Conservation (phyloP, 805 yeast genomes). For the Schizosaccharomyces cryophilus region DNA sequence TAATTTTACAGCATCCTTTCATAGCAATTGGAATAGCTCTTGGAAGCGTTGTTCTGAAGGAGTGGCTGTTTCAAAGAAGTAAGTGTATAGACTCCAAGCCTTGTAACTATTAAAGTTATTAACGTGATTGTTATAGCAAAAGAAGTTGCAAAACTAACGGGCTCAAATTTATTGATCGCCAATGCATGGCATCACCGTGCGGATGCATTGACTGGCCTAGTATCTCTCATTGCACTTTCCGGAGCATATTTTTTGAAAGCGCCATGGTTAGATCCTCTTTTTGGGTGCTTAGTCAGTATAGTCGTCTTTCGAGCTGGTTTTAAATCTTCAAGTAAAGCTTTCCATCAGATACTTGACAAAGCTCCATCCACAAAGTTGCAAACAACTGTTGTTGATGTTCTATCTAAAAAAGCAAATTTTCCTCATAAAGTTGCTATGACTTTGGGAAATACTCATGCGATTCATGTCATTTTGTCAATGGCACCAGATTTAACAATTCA, state of each 20-base stretch:
- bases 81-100: background rate
- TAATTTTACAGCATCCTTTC: conserved; percentile 31
- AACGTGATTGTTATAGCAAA: conserved; percentile 18
- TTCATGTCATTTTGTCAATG: background rate
- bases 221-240: conserved; percentile 69
- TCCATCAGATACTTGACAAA: background rate
- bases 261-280: conserved; percentile 70
- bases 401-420: background rate
- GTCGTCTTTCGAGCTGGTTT: conserved; percentile 68
- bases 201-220: conserved; percentile 75
- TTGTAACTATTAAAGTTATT: background rate
- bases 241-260: conserved; percentile 58
- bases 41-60: conserved; percentile 68
- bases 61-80: conserved; percentile 57
- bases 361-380: background rate
- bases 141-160: conserved; percentile 48
- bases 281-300: conserved; percentile 67
- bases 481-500: background rate
- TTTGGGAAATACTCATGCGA: background rate
- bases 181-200: conserved; percentile 98
- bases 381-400: background rate
- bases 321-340: conserved; percentile 11
- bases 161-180: conserved; percentile 76
- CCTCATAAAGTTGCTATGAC: background rate
- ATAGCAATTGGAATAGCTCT: conserved; percentile 94